Percentiles rank a stretch among this genome's conserved stretches.
These are phyloP conservation scores for Scedosporium boydii DNA, from an alignment of 2,329 filamentous ascomycete species.

Conservation along the genomic window DNA sequence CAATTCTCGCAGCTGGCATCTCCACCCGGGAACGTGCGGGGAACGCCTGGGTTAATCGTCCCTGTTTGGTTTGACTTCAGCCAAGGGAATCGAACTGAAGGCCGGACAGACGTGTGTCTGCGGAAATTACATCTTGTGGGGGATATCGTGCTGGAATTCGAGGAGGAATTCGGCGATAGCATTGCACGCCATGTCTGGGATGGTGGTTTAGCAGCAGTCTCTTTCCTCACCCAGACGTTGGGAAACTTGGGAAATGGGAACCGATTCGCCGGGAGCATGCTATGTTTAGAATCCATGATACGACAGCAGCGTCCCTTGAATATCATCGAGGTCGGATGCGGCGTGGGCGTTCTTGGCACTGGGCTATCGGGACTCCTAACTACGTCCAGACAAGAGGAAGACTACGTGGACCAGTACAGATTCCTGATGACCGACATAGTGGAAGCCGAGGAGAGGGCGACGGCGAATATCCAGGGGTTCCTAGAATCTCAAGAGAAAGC, in stretches of 20 bases:
- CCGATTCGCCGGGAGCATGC: background rate
- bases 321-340: conserved; percentile 46
- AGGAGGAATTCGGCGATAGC: conserved; percentile 50
- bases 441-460: conserved; percentile 40
- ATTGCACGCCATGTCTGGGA: conserved; percentile 53
- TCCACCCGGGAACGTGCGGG: background rate
- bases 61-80: conserved; percentile 29
- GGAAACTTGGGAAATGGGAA: background rate
- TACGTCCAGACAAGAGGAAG: conserved; percentile 6
- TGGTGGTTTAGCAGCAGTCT: conserved; percentile 38
- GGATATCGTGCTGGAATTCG: conserved; percentile 27
- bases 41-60: conserved; percentile 28
- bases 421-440: conserved; percentile 46
- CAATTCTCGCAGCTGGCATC: background rate
- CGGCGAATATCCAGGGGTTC: conserved; percentile 33
- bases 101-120: conserved; percentile 18
- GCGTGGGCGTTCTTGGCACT: conserved; percentile 46
- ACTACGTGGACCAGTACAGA: conserved; percentile 14
- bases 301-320: conserved; percentile 20
- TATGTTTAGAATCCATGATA: background rate
- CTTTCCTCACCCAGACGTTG: conserved; percentile 16
- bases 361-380: conserved; percentile 30
- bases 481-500: background rate
- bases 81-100: background rate
- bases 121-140: background rate